phyloP scores from a whole-genome alignment of 2,329 filamentous ascomycete genomes.

The Fusarium nygamai region DNA sequence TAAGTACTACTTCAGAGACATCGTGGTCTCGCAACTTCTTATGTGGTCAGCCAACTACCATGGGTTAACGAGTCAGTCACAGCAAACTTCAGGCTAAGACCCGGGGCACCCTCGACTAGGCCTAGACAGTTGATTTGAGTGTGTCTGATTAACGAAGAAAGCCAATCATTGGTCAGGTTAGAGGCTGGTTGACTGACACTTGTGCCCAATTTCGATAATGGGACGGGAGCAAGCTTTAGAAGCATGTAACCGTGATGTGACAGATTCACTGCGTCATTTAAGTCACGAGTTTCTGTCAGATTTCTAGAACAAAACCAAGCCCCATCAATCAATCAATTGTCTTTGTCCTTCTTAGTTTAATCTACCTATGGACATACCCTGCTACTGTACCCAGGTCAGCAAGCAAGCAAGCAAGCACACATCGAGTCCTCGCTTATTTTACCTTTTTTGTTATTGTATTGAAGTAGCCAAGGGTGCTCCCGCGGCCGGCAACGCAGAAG shows the following conservation, averaged over 20 bases:
- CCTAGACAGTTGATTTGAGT: conserved; percentile 4
- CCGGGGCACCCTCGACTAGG: conserved; percentile 20
- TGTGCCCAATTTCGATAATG: conserved; percentile 12
- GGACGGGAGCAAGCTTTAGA: conserved; percentile 2
- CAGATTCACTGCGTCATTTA: conserved; percentile 25
- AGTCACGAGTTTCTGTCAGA: background rate
- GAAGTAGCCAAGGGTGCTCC: background rate
- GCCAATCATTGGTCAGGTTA: conserved; percentile 16
- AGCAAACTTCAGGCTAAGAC: conserved; percentile 11
- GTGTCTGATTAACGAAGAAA: background rate
- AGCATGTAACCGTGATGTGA: conserved; percentile 1
- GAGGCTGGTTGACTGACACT: conserved; percentile 19
- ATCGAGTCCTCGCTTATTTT: background rate
- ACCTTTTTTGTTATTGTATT: background rate
- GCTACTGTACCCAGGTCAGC: background rate
- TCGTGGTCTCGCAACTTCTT: background rate
- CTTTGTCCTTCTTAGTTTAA: background rate
- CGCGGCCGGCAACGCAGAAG: conserved; percentile 35
- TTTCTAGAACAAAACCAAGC: conserved; percentile 20
- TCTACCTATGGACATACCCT: background rate
- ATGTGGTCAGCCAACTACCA: conserved; percentile 2
- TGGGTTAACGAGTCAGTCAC: conserved; percentile 29
- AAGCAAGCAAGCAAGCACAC: background rate
- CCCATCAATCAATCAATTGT: background rate
- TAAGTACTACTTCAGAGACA: background rate